Percentiles rank a stretch among this genome's conserved stretches.
phyloP scores from a whole-genome alignment of 179 eudicot genomes.

The Beta lomatogona region DNA sequence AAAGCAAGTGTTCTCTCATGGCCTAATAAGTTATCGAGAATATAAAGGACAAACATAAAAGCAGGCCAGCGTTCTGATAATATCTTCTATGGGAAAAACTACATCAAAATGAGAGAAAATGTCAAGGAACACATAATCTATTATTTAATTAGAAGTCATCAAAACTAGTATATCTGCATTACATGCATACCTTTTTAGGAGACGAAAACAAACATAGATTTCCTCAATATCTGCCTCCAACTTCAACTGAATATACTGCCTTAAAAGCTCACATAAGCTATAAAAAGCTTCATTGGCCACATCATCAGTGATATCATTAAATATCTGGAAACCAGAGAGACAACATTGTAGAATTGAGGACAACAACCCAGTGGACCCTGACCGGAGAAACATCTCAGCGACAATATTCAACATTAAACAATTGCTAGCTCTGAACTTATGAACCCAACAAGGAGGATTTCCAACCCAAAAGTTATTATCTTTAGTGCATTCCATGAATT shows the following conservation, averaged over 20 bases:
- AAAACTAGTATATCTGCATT: not conserved
- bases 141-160: not conserved
- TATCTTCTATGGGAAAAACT: not conserved
- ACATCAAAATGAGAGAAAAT: not conserved
- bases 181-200: conserved; percentile 63
- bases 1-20: not conserved
- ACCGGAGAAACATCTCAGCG: conserved; percentile 51
- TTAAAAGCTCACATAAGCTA: conserved; percentile 72
- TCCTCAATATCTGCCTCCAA: conserved; percentile 83
- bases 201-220: conserved; percentile 69
- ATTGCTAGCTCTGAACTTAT: conserved; percentile 53
- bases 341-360: conserved; percentile 64
- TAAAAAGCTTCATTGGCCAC: conserved; percentile 49
- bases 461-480: conserved; percentile 63
- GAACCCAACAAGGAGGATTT: conserved; percentile 84
- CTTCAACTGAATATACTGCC: conserved; percentile 71
- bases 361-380: conserved; percentile 52
- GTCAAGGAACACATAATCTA: not conserved
- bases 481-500: conserved; percentile 29
- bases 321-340: conserved; percentile 42
- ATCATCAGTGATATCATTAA: conserved; percentile 38
- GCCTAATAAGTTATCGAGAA: not conserved
- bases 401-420: conserved; percentile 53
- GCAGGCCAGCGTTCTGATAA: not conserved
- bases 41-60: not conserved